Evolutionary conservation across 495 filamentous ascomycete species (phyloP).

Genomic region (Annulohypoxylon moriforme): DNA sequence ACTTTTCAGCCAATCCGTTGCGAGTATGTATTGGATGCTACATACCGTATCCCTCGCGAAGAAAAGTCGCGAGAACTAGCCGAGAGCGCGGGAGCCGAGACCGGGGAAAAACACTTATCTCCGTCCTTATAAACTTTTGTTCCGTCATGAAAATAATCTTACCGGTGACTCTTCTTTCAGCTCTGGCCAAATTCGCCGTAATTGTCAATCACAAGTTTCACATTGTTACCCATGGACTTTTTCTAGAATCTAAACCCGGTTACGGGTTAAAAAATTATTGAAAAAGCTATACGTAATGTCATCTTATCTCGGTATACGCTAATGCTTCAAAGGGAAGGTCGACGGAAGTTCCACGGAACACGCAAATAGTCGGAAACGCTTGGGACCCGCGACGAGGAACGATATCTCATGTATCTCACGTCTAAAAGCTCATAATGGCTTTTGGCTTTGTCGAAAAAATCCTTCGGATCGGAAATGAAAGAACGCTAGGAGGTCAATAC

Average conservation of each 20-base stretch:
- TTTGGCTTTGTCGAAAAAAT: neutral
- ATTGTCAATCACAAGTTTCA: neutral
- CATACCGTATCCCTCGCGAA: neutral
- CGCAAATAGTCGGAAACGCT: neutral
- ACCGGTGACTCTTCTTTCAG: neutral
- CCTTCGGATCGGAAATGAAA: neutral
- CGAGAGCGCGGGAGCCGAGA: slow-evolving; percentile 20
- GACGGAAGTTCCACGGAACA: slow-evolving; percentile 2
- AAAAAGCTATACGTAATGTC: neutral
- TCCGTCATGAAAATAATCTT: neutral
- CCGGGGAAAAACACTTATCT: slow-evolving; percentile 1
- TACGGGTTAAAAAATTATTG: neutral
- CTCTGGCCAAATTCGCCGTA: neutral
- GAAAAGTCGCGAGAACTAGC: slow-evolving; percentile 3
- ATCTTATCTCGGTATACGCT: slow-evolving; percentile 9
- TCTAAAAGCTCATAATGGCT: neutral
- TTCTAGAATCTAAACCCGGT: neutral
- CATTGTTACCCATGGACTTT: neutral
- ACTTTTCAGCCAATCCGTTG: neutral
- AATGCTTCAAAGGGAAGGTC: slow-evolving; percentile 14
- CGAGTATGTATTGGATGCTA: neutral
- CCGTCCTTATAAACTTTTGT: neutral
- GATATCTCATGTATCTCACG: neutral
- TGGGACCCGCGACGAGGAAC: neutral
- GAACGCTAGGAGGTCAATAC: neutral